A percentile compares a stretch with the other conserved stretches of the same genome.
Conservation (phyloP, 176 grass and related monocot species). For the Triticum timopheevii region DNA sequence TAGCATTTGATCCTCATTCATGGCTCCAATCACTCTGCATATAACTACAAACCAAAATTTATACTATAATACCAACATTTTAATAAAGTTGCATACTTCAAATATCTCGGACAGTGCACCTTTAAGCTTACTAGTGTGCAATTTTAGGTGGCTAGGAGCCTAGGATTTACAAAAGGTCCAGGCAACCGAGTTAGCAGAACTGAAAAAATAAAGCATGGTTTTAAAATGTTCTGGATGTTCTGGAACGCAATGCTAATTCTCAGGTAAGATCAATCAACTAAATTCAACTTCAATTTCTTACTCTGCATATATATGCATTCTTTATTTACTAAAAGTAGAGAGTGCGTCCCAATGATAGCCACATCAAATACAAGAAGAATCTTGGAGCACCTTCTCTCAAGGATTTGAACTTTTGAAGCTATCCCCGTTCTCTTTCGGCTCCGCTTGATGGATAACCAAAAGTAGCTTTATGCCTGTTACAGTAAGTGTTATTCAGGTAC, state of each 20-base stretch:
- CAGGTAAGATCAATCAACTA: background rate
- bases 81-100: no score
- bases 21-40: no score
- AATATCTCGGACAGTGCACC: no score
- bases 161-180: no score
- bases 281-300: no score
- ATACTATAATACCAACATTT: no score
- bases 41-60: no score
- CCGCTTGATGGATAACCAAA: constrained; percentile 10
- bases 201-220: background rate
- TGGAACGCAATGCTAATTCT: background rate
- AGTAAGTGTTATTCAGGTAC: background rate
- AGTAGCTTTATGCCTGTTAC: constrained; percentile 34
- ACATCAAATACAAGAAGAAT: constrained; percentile 10
- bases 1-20: no score
- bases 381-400: background rate
- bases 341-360: background rate
- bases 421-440: constrained; percentile 32
- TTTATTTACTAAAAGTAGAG: background rate
- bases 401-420: background rate
- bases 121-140: no score
- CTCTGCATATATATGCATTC: background rate
- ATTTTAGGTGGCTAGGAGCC: no score
- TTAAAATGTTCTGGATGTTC: no score
- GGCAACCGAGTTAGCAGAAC: background rate